phyloP scores from a whole-genome alignment of 2,329 filamentous ascomycete genomes.

The Anthostomella pinea region DNA sequence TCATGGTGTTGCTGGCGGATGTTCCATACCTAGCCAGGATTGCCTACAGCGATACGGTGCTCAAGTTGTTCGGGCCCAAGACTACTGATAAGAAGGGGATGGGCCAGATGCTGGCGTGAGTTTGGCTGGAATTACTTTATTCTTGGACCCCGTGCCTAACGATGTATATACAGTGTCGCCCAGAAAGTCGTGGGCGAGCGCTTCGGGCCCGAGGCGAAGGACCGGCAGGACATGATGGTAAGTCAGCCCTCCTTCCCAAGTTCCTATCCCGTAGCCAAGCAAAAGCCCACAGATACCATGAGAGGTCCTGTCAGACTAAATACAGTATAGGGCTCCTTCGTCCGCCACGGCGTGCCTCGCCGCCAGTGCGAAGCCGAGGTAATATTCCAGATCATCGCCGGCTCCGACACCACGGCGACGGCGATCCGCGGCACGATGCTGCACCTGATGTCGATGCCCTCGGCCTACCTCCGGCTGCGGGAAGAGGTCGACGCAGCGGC shows the following conservation, averaged over 20 bases:
- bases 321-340: neutral
- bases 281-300: no score
- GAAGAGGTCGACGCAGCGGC: constrained; percentile 40
- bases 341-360: neutral
- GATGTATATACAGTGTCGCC: constrained; percentile 12
- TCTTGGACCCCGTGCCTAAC: no score
- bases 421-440: constrained; percentile 45
- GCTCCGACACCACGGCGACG: constrained; percentile 50
- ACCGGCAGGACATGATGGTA: constrained; percentile 22
- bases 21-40: constrained; percentile 21
- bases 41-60: constrained; percentile 17
- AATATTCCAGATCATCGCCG: constrained; percentile 35
- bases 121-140: neutral
- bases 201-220: constrained; percentile 9
- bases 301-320: no score
- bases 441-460: constrained; percentile 42
- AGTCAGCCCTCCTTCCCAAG: constrained; percentile 1
- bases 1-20: constrained; percentile 19
- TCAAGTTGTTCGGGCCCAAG: constrained; percentile 24
- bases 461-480: constrained; percentile 38
- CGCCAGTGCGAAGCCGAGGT: constrained; percentile 7
- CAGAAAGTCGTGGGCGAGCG: constrained; percentile 12
- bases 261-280: no score
- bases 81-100: constrained; percentile 21
- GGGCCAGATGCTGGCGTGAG: constrained; percentile 20